Conservation (phyloP, 305 asterid genomes). For the Rubia tinctorum region DNA sequence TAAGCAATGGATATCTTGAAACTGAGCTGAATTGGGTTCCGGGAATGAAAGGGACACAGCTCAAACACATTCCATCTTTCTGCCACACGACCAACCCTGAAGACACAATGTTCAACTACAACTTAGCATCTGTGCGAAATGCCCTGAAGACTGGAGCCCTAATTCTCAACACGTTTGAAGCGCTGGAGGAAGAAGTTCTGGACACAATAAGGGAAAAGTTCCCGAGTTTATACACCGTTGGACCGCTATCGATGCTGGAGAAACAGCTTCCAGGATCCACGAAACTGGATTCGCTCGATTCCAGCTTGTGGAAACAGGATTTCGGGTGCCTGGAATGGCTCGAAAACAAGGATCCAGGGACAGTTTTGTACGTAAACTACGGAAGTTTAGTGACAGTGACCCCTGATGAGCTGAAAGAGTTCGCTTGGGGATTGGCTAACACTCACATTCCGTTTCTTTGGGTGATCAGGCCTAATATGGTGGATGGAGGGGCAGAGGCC, state of each 20-base stretch:
- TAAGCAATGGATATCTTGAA: constrained; percentile 39
- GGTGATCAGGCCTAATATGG: constrained; percentile 45
- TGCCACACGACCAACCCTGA: constrained; percentile 34
- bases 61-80: constrained; percentile 42
- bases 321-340: constrained; percentile 34
- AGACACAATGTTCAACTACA: constrained; percentile 31
- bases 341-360: constrained; percentile 17
- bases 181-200: constrained; percentile 27
- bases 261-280: constrained; percentile 5
- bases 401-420: constrained; percentile 30
- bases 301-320: constrained; percentile 32
- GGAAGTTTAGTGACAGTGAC: constrained; percentile 43
- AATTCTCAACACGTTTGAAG: constrained; percentile 37
- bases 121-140: constrained; percentile 17
- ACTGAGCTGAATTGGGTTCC: constrained; percentile 39
- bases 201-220: constrained; percentile 26
- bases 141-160: constrained; percentile 22
- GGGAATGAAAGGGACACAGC: constrained; percentile 29
- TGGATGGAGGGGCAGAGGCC: constrained; percentile 27
- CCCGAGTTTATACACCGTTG: constrained; percentile 24
- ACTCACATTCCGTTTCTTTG: constrained; percentile 30
- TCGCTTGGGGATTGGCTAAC: constrained; percentile 48
- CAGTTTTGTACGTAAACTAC: constrained; percentile 44
- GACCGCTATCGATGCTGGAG: constrained; percentile 32
- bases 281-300: constrained; percentile 9